Percentiles rank a stretch among this genome's conserved stretches.
Evolutionary conservation across 106 monocot species (phyloP).

Genomic region (Dioscorea zingiberensis): DNA sequence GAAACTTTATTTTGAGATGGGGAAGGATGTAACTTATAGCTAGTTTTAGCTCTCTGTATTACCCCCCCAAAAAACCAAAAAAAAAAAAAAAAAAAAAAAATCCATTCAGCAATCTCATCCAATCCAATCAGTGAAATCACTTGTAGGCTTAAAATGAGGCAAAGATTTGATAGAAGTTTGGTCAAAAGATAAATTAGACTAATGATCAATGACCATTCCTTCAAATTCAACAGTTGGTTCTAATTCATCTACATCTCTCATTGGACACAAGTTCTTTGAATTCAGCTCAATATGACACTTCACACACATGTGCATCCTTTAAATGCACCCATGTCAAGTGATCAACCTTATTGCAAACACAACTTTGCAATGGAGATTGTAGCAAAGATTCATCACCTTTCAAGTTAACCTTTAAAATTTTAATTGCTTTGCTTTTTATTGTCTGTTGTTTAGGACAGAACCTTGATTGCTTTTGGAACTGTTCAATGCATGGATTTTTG

Average conservation of each 20-base stretch:
- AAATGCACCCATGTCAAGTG: neutral
- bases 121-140: constrained; percentile 13
- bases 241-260: neutral
- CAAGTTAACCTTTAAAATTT: no score
- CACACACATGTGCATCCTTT: neutral
- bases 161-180: constrained; percentile 21
- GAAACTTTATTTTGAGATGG: neutral
- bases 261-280: neutral
- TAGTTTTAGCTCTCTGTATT: no score
- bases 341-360: neutral
- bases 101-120: neutral
- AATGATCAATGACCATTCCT: neutral
- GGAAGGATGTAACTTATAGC: neutral
- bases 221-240: neutral
- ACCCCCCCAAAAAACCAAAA: no score
- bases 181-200: neutral
- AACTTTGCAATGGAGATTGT: neutral
- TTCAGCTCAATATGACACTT: neutral
- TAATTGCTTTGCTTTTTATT: no score
- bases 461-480: no score
- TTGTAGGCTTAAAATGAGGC: constrained; percentile 21
- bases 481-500: no score
- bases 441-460: no score
- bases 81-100: neutral
- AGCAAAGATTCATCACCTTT: neutral